These are phyloP conservation scores for Termitomyces titanicus DNA, from an alignment of 768 basidiomycete species.

Conservation along the genomic window DNA sequence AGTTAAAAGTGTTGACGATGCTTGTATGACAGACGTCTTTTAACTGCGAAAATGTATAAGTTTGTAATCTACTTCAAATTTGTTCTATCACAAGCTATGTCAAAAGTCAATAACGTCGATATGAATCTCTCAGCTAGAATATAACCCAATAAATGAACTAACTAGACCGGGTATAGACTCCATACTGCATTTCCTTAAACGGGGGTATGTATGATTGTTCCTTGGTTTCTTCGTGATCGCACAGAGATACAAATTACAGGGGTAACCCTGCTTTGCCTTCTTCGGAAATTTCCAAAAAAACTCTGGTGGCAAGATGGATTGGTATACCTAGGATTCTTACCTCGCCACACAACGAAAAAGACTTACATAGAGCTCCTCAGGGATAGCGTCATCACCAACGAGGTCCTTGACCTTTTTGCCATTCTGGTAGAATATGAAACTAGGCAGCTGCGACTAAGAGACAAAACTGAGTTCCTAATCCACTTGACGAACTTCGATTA, in stretches of 20 bases:
- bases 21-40: too few species aligned
- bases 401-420: constrained; percentile 32
- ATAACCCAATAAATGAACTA: too few species aligned
- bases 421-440: constrained; percentile 34
- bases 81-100: too few species aligned
- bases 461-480: background rate
- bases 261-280: too few species aligned
- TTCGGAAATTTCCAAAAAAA: background rate
- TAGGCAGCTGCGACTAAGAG: constrained; percentile 23
- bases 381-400: constrained; percentile 49
- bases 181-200: too few species aligned
- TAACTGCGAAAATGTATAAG: too few species aligned
- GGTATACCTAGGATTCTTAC: background rate
- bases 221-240: background rate
- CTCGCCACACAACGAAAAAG: background rate
- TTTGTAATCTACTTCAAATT: too few species aligned
- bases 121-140: too few species aligned
- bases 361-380: constrained; percentile 36
- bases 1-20: too few species aligned
- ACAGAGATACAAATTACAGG: background rate
- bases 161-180: too few species aligned
- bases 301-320: background rate
- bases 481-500: too few species aligned
- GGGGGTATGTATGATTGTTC: background rate
- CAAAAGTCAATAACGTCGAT: too few species aligned